These are phyloP conservation scores for Polytrichum formosum DNA, from an alignment of 225 moss, liverwort and hornwort genomes.

Conservation along the genomic window DNA sequence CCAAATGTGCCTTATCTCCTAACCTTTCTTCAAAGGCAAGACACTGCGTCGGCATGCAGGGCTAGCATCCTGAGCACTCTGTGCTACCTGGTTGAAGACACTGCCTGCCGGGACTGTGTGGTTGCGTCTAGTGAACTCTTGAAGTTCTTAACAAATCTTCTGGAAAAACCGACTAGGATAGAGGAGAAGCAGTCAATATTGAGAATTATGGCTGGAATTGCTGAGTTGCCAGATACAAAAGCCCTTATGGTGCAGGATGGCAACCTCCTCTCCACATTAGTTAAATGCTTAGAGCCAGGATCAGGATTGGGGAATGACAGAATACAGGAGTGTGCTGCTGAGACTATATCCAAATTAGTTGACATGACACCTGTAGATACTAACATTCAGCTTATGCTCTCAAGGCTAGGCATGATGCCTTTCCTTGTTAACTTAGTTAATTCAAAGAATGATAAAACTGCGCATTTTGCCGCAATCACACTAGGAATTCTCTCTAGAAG, in stretches of 20 bases:
- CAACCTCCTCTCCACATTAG: conserved; percentile 22
- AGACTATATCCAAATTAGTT: conserved; percentile 37
- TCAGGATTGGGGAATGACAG: conserved; percentile 19
- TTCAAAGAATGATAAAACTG: conserved; percentile 28
- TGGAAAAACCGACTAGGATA: conserved; percentile 14
- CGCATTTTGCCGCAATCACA: conserved; percentile 28
- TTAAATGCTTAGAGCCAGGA: conserved; percentile 31
- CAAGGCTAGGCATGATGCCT: conserved; percentile 32
- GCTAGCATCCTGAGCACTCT: conserved; percentile 32
- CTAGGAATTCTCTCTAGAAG: conserved; percentile 38
- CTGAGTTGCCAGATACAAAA: conserved; percentile 22
- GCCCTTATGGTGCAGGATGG: conserved; percentile 9
- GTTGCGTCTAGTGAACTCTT: conserved; percentile 18
- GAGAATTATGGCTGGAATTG: conserved; percentile 36
- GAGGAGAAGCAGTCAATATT: conserved; percentile 46
- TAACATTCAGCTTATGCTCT: conserved; percentile 18
- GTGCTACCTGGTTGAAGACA: conserved; percentile 45
- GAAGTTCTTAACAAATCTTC: conserved; percentile 19
- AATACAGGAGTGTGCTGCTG: conserved; percentile 34
- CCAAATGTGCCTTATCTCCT: conserved; percentile 29
- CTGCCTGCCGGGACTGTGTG: conserved; percentile 32
- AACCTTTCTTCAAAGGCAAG: conserved; percentile 23
- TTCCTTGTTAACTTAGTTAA: conserved; percentile 19
- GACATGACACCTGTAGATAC: conserved; percentile 14
- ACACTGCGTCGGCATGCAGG: conserved; percentile 20